A percentile compares a stretch with the other conserved stretches of the same genome.
Conservation (phyloP, 2,329 filamentous ascomycete species). For the Trichoderma endophyticum region DNA sequence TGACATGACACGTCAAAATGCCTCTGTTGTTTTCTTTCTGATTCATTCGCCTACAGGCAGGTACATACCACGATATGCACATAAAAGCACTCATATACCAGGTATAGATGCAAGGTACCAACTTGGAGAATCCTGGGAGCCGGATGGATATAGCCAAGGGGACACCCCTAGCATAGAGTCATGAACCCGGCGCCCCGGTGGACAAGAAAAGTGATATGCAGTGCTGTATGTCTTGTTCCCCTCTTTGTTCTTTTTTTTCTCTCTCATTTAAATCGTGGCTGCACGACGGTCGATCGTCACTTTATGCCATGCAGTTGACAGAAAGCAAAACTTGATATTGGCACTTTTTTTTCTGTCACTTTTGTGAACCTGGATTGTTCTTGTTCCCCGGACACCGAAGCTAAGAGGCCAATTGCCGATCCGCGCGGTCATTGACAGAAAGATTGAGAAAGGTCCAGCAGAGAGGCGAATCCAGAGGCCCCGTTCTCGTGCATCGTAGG, state of each 20-base stretch:
- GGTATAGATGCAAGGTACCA: neutral
- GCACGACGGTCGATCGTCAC: neutral
- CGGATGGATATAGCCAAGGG: neutral
- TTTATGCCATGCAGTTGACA: neutral
- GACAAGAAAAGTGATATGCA: neutral
- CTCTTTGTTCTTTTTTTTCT: neutral
- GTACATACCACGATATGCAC: neutral
- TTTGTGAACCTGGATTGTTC: neutral
- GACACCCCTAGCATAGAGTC: neutral
- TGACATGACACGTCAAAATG: constrained; percentile 9
- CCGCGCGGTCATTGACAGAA: neutral
- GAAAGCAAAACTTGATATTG: neutral
- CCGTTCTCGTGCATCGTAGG: neutral
- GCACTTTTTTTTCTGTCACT: neutral
- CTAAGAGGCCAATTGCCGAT: neutral
- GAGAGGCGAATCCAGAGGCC: neutral
- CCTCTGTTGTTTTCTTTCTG: neutral
- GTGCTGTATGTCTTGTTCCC: neutral
- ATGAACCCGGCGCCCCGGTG: neutral
- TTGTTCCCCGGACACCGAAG: neutral
- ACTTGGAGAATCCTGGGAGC: neutral
- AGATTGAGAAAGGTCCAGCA: neutral
- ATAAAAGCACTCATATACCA: neutral
- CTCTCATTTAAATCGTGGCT: neutral
- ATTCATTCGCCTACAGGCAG: neutral